Evolutionary conservation across 176 grass and related monocot species (phyloP), one percentile per base, ranked within the genome.

Genomic region (Luzula sylvatica): DNA sequence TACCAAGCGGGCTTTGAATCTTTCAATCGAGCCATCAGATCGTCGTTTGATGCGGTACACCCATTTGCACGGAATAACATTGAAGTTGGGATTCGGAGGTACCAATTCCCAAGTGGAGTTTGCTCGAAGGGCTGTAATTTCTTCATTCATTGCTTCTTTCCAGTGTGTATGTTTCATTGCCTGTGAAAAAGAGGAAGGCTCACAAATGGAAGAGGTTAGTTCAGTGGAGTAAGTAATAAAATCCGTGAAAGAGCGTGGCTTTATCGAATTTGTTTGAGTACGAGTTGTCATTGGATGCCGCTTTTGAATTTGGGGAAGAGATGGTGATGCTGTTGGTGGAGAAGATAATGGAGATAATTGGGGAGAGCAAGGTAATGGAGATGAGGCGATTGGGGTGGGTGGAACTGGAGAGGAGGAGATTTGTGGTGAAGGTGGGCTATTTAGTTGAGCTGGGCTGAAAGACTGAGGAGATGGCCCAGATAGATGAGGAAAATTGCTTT

Each of bases 21-120:
- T 0, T 7, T 56, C 12, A 1, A 56, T 26, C n/a, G 0, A 4
- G 23, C 1, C 53, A 56, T 27, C 7, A 25, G 53, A 15, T 1
- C 32, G 23, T 1, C 5, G 7, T 13, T 51, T 65, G 0, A 30
- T 51, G 5, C 25, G 14, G 15, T 3, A 54, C 3, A 67, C 20
- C 48, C 11, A 26, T 21, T 67, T 67, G 27, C 7, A 53, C 6
- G 13, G 6, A 4, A 67, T 54, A 1, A 67, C 5, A 41, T 52
- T 23, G 1, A 35, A 4, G 38, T 53, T n/a, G 6, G 25, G 0
- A 8, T 20, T 5, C 1, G 2, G 16, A 14, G n/a, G 28, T 3
- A 61, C 26, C 7, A 72, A 26, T 5, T 14, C 3, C 28, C 45
- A 72, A 0, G 20, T 72, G 2, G 40, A 8, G 7, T 72, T 72